Conservation (phyloP, 108 stramenopile genomes). For the Skeletonema marinoi region DNA sequence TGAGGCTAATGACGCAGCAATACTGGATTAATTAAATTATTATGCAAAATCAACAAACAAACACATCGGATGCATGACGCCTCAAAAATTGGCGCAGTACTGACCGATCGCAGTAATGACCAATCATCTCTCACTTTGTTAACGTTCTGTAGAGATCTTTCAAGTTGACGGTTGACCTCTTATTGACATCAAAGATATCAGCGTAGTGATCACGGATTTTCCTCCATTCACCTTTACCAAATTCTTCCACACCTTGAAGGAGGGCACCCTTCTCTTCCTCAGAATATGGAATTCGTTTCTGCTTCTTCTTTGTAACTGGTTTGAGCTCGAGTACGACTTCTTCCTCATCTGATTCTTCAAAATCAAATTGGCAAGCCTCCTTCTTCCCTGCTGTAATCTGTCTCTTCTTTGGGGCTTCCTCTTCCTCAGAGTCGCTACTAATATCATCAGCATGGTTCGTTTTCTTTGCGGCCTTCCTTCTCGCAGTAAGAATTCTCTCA, state of each 20-base stretch:
- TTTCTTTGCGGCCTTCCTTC: not conserved
- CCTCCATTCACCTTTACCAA: constrained; percentile 58
- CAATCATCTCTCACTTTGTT: constrained; percentile 9
- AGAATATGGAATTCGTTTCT: constrained; percentile 41
- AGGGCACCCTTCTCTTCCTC: constrained; percentile 57
- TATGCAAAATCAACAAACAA: not conserved
- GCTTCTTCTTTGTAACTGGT: not conserved
- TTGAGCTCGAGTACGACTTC: not conserved
- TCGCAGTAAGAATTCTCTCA: not conserved
- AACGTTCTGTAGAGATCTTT: constrained; percentile 70
- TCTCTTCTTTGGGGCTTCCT: not conserved
- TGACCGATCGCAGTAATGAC: not conserved
- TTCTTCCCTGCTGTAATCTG: not conserved
- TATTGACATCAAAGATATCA: constrained; percentile 33
- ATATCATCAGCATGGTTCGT: not conserved
- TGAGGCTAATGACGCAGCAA: constrained; percentile 72
- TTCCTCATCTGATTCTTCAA: not conserved
- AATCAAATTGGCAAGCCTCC: not conserved
- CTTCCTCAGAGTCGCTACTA: not conserved
- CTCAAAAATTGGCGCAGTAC: not conserved
- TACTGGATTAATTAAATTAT: constrained; percentile 1
- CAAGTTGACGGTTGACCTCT: constrained; percentile 63
- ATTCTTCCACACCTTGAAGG: constrained; percentile 47
- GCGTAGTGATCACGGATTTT: constrained; percentile 45
- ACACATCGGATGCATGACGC: not conserved